These are phyloP conservation scores for Xylariales sp. DNA, from an alignment of 2,329 filamentous ascomycete genomes.

Conservation along the genomic window DNA sequence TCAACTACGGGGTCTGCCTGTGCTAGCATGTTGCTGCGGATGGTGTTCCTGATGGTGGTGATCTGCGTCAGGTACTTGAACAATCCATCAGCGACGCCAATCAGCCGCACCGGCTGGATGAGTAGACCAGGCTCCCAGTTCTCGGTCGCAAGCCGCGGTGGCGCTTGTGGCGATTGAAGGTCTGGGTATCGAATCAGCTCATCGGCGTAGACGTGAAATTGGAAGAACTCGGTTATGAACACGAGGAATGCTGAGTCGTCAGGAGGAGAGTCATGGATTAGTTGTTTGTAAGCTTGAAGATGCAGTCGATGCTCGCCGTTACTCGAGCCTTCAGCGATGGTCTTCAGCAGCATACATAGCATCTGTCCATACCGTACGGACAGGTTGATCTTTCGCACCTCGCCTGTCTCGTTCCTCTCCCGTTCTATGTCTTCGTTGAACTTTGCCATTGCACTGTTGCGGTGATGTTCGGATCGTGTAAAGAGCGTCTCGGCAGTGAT, in stretches of 20 bases:
- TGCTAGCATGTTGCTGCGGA: constrained; percentile 62
- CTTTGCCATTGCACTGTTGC: constrained; percentile 48
- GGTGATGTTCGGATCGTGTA: constrained; percentile 50
- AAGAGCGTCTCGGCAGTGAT: constrained; percentile 42
- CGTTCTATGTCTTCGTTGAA: constrained; percentile 43
- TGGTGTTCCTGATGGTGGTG: constrained; percentile 68
- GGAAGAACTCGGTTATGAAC: constrained; percentile 74
- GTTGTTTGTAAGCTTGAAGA: constrained; percentile 67
- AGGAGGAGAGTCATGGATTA: constrained; percentile 61
- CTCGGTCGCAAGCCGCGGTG: constrained; percentile 35
- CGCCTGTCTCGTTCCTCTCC: constrained; percentile 35
- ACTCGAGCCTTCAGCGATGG: constrained; percentile 50
- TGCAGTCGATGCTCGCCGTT: constrained; percentile 74
- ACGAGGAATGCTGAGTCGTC: constrained; percentile 60
- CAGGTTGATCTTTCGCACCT: constrained; percentile 41
- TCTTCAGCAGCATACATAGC: constrained; percentile 56
- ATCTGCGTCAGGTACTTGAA: constrained; percentile 77
- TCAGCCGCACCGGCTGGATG: constrained; percentile 51
- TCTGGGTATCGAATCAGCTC: constrained; percentile 51
- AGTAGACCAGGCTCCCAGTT: constrained; percentile 36
- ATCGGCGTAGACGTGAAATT: constrained; percentile 72
- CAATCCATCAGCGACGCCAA: constrained; percentile 79
- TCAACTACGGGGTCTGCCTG: constrained; percentile 65
- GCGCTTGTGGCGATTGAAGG: constrained; percentile 24
- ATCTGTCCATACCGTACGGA: constrained; percentile 59